Conservation (phyloP, 2,329 filamentous ascomycete genomes). For the Leptographium wingfieldii region DNA sequence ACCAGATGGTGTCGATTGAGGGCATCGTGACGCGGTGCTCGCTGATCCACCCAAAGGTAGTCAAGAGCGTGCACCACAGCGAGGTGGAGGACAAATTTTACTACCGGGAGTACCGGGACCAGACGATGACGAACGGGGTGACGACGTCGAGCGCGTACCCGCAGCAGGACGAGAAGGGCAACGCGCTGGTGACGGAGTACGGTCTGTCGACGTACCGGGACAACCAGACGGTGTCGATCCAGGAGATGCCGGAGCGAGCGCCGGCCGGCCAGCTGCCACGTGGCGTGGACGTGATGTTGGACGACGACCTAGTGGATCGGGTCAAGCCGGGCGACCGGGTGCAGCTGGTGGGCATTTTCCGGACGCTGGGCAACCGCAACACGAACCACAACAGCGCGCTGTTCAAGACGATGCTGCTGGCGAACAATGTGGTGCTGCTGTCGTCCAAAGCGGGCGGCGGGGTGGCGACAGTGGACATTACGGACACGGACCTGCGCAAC, state of each 20-base stretch:
- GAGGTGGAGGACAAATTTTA: conserved; percentile 78
- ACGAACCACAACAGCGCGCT: conserved; percentile 80
- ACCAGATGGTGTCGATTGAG: conserved; percentile 94
- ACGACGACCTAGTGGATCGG: conserved; percentile 89
- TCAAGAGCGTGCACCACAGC: conserved; percentile 95
- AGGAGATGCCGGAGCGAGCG: conserved; percentile 96
- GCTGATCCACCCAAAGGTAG: conserved; percentile 89
- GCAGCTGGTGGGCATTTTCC: conserved; percentile 91
- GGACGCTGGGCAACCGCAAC: conserved; percentile 89
- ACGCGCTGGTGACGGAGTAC: conserved; percentile 88
- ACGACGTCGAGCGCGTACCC: conserved; percentile 89
- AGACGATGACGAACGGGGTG: conserved; percentile 90
- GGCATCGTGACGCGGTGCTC: conserved; percentile 96
- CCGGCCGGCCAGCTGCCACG: conserved; percentile 90
- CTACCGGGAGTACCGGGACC: conserved; percentile 83
- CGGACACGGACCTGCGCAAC: conserved; percentile 93
- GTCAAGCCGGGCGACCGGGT: conserved; percentile 94
- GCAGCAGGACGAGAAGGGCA: conserved; percentile 84
- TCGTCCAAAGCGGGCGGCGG: conserved; percentile 95
- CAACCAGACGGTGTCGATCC: conserved; percentile 94
- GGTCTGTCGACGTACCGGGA: conserved; percentile 92
- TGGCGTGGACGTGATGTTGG: conserved; percentile 89
- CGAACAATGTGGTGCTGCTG: conserved; percentile 88
- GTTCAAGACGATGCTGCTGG: conserved; percentile 87
- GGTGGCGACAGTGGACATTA: conserved; percentile 82